phyloP scores from a whole-genome alignment of 2,329 filamentous ascomycete species.

The Alternaria novae-zelandiae region DNA sequence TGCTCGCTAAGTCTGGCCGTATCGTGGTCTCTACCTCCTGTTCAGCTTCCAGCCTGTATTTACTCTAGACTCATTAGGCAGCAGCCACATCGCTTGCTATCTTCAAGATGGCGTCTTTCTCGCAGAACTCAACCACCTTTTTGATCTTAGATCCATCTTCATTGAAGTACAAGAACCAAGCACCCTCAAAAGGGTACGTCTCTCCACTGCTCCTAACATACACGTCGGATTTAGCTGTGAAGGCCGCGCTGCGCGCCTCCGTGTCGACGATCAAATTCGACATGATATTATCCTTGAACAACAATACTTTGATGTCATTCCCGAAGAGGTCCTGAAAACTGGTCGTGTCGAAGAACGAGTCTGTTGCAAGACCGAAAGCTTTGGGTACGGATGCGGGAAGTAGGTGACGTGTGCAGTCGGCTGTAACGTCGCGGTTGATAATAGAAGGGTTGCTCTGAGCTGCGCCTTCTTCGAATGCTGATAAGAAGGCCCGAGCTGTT shows the following conservation, averaged over 20 bases:
- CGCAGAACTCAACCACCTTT: slow-evolving; percentile 11
- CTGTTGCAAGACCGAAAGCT: background rate
- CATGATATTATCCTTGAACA: slow-evolving; percentile 6
- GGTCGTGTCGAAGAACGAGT: background rate
- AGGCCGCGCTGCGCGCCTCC: background rate
- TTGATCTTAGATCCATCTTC: slow-evolving; percentile 5
- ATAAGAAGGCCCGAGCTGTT: slow-evolving; percentile 5
- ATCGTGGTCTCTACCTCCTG: too few relatives aligned
- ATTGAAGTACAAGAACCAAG: slow-evolving; percentile 12
- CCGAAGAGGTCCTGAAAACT: background rate
- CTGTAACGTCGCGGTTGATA: slow-evolving; percentile 10
- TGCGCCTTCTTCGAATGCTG: slow-evolving; percentile 1
- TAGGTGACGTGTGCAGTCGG: slow-evolving; percentile 2
- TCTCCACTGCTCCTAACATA: background rate
- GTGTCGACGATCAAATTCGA: slow-evolving; percentile 7
- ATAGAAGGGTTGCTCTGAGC: slow-evolving; percentile 2
- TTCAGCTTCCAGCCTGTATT: background rate
- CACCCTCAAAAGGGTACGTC: background rate
- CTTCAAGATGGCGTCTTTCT: slow-evolving; percentile 7
- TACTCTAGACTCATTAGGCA: background rate
- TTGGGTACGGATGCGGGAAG: slow-evolving; percentile 1
- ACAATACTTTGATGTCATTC: slow-evolving; percentile 5
- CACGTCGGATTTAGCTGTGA: slow-evolving; percentile 3
- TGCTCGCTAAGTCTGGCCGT: background rate
- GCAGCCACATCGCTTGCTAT: slow-evolving; percentile 2